A percentile compares a stretch with the other conserved stretches of the same genome.
phyloP scores from a whole-genome alignment of 257 asterid genomes.

The Solanum chmielewskii region DNA sequence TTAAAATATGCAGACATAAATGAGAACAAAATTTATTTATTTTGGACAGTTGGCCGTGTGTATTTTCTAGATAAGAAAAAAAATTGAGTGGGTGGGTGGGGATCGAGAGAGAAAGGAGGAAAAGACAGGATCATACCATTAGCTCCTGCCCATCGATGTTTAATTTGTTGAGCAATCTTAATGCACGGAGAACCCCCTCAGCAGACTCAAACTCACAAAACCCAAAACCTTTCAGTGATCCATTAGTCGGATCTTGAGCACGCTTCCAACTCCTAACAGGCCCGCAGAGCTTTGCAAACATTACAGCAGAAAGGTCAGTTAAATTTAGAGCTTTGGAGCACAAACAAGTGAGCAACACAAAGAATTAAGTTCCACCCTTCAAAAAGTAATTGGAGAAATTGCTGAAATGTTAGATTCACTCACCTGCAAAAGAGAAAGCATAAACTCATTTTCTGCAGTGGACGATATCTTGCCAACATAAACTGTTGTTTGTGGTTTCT shows the following conservation, averaged over 20 bases:
- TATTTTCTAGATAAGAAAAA: too few relatives aligned
- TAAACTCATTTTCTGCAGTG: conserved; percentile 85
- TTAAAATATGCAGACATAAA: neutral
- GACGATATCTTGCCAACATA: conserved; percentile 88
- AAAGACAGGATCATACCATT: conserved; percentile 39
- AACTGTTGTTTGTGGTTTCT: conserved; percentile 85
- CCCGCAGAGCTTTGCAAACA: conserved; percentile 77
- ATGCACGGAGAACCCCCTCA: conserved; percentile 93
- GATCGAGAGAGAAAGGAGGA: neutral
- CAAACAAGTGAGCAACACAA: neutral
- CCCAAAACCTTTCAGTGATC: conserved; percentile 81
- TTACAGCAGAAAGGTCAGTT: neutral
- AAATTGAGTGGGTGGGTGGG: neutral
- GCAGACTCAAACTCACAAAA: conserved; percentile 96
- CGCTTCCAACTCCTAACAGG: conserved; percentile 98
- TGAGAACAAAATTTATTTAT: neutral
- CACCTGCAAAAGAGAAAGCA: conserved; percentile 83
- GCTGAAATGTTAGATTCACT: conserved; percentile 3
- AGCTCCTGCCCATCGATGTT: conserved; percentile 89
- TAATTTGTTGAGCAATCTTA: conserved; percentile 72
- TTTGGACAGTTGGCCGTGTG: neutral
- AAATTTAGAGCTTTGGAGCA: neutral
- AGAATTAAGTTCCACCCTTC: neutral
- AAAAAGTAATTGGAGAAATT: neutral
- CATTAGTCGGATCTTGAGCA: conserved; percentile 80